Base-by-base conservation (phyloP, 495 filamentous ascomycete genomes). In the Aspergillus diversus region DNA sequence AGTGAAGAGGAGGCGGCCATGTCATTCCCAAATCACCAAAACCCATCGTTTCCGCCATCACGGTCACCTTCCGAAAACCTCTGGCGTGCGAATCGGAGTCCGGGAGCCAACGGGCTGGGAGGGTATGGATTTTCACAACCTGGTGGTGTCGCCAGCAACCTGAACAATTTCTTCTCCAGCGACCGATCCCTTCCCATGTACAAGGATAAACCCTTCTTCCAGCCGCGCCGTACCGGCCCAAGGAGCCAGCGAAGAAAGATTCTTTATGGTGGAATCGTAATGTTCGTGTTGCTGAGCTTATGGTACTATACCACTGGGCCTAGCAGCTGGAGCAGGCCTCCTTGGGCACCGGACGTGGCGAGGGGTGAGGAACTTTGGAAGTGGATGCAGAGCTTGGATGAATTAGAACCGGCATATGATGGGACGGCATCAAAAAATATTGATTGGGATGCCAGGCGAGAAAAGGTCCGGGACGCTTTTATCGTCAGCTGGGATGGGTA, bases 141-240 rank as follows among this genome's bases (percentile, higher is more conserved):
- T 16, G 61, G 78, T 7, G 72, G 75, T 21, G 76, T 75, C 57
- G 60, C 72, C n/a, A 76, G 68, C 59, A 83, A 80, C 63, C 65
- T 86, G 50, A 76, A 78, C 49, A 78, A 77, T 13, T 80, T 86
- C 47, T 87, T 89, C 63, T 79, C 80, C 31, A 72, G 76, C 33
- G 79, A 84, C 49, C 85, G 83, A 55, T 82, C 87, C 35, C 79
- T 99, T 31, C 95, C 95, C 43, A 90, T 98, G 88, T 99, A 99
- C 77, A 99, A 99, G 81, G 95, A 99, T 76, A 99, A 99, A 71
- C 95, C 95, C 31, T 96, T 92, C 71, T 82, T 81, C 47, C 67
- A 73, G 34, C 78, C 80, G 8, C 74, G 76, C 56, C 77, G 80
- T 42, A 80, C 77, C 7, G 77, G 75, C 15, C 76, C 77, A 13